phyloP scores from a whole-genome alignment of 2,329 filamentous ascomycete genomes.

The Penicillium sp. region DNA sequence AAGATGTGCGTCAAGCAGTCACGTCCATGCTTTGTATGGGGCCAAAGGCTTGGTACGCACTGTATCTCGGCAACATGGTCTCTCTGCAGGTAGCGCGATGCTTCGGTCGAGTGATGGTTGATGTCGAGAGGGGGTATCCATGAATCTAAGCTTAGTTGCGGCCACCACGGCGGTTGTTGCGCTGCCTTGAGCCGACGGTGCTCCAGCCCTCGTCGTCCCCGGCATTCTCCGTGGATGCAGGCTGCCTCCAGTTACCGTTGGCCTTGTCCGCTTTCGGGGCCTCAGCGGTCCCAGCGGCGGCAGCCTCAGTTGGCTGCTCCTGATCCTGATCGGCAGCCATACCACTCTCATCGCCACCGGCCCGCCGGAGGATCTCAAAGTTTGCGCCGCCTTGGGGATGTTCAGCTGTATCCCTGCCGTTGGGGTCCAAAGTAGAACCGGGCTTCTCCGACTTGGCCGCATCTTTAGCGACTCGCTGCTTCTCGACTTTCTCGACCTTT shows the following conservation, averaged over 20 bases:
- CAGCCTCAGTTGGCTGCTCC: slow-evolving; percentile 51
- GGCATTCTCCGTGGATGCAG: slow-evolving; percentile 36
- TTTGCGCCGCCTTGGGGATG: slow-evolving; percentile 52
- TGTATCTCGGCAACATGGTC: neutral
- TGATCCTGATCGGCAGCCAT: slow-evolving; percentile 58
- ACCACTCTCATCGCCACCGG: slow-evolving; percentile 52
- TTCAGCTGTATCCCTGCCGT: slow-evolving; percentile 47
- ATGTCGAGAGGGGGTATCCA: slow-evolving; percentile 38
- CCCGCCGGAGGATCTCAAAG: slow-evolving; percentile 61
- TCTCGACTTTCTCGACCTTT: slow-evolving; percentile 72
- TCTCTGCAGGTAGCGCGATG: slow-evolving; percentile 16
- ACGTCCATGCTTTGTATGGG: neutral
- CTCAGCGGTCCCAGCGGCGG: slow-evolving; percentile 51
- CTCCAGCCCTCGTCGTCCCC: slow-evolving; percentile 55
- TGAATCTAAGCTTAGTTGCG: slow-evolving; percentile 46
- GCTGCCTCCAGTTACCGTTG: slow-evolving; percentile 49
- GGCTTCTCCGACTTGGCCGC: slow-evolving; percentile 42
- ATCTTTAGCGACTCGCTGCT: slow-evolving; percentile 57
- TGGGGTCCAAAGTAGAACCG: slow-evolving; percentile 40
- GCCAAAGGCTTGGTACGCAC: neutral
- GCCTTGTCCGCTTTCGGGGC: slow-evolving; percentile 57
- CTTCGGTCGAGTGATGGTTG: slow-evolving; percentile 25
- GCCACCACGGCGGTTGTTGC: slow-evolving; percentile 51
- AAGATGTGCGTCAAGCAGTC: neutral
- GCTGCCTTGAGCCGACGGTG: slow-evolving; percentile 51